phyloP scores from a whole-genome alignment of 257 asterid genomes.

The Linaria vulgaris region DNA sequence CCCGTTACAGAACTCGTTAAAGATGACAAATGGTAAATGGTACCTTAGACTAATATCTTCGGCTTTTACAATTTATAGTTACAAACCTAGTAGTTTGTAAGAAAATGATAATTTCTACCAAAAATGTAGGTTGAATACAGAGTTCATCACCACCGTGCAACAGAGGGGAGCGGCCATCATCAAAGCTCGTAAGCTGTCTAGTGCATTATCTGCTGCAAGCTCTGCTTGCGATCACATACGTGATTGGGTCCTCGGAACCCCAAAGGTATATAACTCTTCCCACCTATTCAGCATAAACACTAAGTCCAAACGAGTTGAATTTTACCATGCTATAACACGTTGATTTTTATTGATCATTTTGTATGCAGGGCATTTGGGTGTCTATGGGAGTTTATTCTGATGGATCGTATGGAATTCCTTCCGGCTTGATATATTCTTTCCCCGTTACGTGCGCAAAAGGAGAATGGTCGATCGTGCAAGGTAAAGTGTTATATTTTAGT shows the following conservation, averaged over 20 bases:
- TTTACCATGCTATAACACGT: neutral
- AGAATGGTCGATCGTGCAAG: conserved; percentile 84
- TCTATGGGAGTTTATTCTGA: conserved; percentile 89
- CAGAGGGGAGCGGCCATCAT: conserved; percentile 72
- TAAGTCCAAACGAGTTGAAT: neutral
- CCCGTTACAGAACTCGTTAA: conserved; percentile 48
- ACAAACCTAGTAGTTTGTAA: neutral
- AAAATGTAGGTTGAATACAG: conserved; percentile 48
- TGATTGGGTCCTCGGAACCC: conserved; percentile 84
- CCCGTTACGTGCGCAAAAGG: conserved; percentile 83
- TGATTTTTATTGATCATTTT: neutral
- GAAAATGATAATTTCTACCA: neutral
- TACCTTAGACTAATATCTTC: conserved; percentile 11
- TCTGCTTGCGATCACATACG: conserved; percentile 86
- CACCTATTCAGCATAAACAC: neutral
- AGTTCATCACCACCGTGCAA: conserved; percentile 64
- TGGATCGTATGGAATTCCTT: conserved; percentile 76
- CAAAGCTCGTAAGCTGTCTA: conserved; percentile 69
- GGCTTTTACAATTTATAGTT: too few species aligned
- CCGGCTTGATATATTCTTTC: conserved; percentile 72
- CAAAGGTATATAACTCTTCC: conserved; percentile 56
- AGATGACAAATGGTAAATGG: conserved; percentile 70
- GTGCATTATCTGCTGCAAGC: conserved; percentile 85
- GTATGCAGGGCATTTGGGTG: conserved; percentile 77
- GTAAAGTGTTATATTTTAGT: conserved; percentile 29